phyloP scores from a whole-genome alignment of 169 alveolate genomes.

The Plasmodium knowlesi region DNA sequence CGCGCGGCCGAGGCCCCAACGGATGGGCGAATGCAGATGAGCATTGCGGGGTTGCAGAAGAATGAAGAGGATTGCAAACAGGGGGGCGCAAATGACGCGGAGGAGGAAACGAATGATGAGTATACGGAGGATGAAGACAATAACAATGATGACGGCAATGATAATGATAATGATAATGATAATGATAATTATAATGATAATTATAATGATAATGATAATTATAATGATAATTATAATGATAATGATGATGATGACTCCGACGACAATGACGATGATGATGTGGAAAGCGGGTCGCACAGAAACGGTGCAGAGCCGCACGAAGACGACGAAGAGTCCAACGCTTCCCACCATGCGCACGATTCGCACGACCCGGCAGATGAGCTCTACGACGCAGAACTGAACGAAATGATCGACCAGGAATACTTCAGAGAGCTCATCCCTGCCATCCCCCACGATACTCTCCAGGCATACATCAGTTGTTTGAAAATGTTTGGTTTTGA shows the following conservation, averaged over 20 bases:
- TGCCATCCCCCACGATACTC: slow-evolving; percentile 69
- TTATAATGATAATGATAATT: background rate
- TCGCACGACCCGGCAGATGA: background rate
- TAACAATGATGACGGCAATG: background rate
- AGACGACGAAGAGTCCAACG: background rate
- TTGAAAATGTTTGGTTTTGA: slow-evolving; percentile 70
- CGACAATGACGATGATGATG: slow-evolving; percentile 11
- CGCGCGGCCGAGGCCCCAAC: background rate
- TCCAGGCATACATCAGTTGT: slow-evolving; percentile 49
- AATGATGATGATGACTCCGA: background rate
- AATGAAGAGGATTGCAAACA: slow-evolving; percentile 10
- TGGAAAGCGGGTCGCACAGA: background rate
- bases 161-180: slow-evolving; percentile 5
- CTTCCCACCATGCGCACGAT: background rate
- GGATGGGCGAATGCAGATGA: background rate
- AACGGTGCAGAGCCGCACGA: background rate
- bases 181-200: background rate
- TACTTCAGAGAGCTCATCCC: slow-evolving; percentile 70
- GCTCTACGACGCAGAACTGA: slow-evolving; percentile 55
- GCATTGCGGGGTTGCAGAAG: slow-evolving; percentile 6
- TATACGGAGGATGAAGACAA: background rate
- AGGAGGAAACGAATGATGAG: background rate
- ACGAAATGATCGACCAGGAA: slow-evolving; percentile 57
- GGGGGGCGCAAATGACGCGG: background rate
- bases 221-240: no score